A percentile compares a stretch with the other conserved stretches of the same genome.
These are phyloP conservation scores for Dioscorea dumetorum DNA, from an alignment of 106 monocot genomes.

Conservation along the genomic window DNA sequence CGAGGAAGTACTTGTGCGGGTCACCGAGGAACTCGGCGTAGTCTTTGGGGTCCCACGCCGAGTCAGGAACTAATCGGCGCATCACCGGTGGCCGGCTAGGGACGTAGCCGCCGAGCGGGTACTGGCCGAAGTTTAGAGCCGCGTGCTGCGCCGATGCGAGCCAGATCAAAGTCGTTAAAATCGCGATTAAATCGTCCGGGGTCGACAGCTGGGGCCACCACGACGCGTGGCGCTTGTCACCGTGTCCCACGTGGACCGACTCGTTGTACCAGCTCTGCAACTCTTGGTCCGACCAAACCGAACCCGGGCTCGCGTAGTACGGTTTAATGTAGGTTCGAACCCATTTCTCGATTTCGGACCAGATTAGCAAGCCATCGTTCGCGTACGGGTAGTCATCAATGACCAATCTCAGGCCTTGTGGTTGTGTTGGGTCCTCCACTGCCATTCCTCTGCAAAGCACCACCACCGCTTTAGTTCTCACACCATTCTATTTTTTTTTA, in stretches of 20 bases:
- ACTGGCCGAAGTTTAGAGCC: constrained; percentile 95
- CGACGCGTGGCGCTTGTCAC: constrained; percentile 38
- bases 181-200: constrained; percentile 31
- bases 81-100: constrained; percentile 77
- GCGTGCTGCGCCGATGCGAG: constrained; percentile 88
- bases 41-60: constrained; percentile 37
- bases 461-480: no score
- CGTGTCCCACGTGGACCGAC: constrained; percentile 58
- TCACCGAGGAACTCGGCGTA: constrained; percentile 47
- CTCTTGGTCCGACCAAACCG: constrained; percentile 47
- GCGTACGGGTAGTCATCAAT: constrained; percentile 87
- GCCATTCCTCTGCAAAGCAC: constrained; percentile 59
- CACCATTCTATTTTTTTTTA: no score
- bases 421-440: constrained; percentile 52
- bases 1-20: constrained; percentile 61
- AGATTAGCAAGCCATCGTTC: constrained; percentile 70
- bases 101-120: constrained; percentile 86
- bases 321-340: constrained; percentile 38
- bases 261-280: constrained; percentile 77
- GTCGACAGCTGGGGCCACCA: constrained; percentile 72
- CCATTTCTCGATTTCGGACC: constrained; percentile 62
- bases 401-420: constrained; percentile 56
- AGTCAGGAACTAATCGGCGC: constrained; percentile 56
- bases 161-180: constrained; percentile 84
- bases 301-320: constrained; percentile 41